A percentile compares a stretch with the other conserved stretches of the same genome.
Conservation (phyloP, 106 monocot genomes). For the Narthecium ossifragum region DNA sequence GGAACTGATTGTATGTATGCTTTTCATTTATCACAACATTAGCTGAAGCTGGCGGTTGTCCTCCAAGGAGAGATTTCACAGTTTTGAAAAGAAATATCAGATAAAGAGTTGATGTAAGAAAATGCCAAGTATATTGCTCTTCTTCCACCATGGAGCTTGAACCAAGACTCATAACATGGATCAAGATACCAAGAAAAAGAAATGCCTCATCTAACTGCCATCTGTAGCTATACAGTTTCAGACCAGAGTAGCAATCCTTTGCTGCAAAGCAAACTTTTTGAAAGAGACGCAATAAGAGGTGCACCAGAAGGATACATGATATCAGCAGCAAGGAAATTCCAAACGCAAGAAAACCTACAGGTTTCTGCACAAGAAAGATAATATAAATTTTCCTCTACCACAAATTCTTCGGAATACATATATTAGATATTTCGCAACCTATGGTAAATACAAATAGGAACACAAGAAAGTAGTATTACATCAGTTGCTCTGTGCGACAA, state of each 20-base stretch:
- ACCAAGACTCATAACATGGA: conserved; percentile 68
- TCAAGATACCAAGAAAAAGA: conserved; percentile 34
- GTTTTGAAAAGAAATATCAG: conserved; percentile 53
- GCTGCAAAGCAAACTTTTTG: conserved; percentile 18
- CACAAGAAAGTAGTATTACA: conserved; percentile 50
- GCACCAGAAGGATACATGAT: conserved; percentile 52
- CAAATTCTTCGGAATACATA: too few species aligned
- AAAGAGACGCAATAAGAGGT: conserved; percentile 31
- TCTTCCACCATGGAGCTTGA: conserved; percentile 97
- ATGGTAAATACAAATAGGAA: too few species aligned
- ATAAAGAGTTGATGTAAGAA: conserved; percentile 67
- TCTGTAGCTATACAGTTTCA: not conserved
- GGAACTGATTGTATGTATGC: conserved; percentile 1
- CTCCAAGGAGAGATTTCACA: conserved; percentile 22
- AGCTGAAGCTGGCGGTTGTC: conserved; percentile 6
- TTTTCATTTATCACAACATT: conserved; percentile 2
- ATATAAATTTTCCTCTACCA: too few species aligned
- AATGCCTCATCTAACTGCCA: conserved; percentile 48
- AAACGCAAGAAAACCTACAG: conserved; percentile 40
- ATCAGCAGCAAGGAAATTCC: conserved; percentile 55
- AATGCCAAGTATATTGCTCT: conserved; percentile 99
- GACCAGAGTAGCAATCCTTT: conserved; percentile 3
- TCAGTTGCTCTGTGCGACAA: conserved; percentile 71
- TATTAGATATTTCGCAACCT: too few species aligned
- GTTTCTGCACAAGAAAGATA: conserved; percentile 68